These are phyloP conservation scores for Auricularia heimuer DNA, from an alignment of 768 basidiomycete genomes.

Conservation along the genomic window DNA sequence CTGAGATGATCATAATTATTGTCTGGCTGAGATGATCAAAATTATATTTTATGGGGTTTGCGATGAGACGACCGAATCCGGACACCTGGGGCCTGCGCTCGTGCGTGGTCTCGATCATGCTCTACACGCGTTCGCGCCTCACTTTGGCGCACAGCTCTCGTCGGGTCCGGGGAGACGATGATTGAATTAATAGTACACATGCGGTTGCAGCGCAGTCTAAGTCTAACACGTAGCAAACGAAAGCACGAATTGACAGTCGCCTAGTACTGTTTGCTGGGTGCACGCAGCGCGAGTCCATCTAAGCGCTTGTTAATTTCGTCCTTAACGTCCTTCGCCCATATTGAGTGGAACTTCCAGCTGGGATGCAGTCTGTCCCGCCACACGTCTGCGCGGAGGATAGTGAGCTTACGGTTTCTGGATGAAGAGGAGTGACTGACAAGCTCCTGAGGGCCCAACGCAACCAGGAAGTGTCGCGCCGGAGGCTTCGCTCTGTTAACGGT, in stretches of 20 bases:
- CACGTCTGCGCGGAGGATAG: neutral
- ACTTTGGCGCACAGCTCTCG: too few species aligned
- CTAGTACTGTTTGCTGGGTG: neutral
- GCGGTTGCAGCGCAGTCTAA: too few species aligned
- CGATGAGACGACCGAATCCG: too few species aligned
- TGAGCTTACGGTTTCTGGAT: neutral
- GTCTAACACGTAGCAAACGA: neutral
- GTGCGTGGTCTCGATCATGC: too few species aligned
- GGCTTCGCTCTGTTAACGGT: neutral
- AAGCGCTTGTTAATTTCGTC: neutral
- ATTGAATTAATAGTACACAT: too few species aligned
- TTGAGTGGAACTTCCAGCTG: neutral
- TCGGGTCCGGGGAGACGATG: too few species aligned
- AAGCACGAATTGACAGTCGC: neutral
- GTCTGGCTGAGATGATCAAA: too few species aligned
- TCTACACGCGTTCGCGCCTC: too few species aligned
- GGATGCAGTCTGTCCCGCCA: neutral
- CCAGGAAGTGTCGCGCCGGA: neutral
- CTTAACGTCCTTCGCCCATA: neutral
- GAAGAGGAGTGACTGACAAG: neutral
- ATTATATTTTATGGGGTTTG: too few species aligned
- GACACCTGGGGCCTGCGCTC: too few species aligned
- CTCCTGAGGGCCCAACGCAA: neutral
- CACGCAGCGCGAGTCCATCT: neutral
- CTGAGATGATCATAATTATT: too few species aligned